phyloP scores from a whole-genome alignment of 805 yeast genomes.

The Zygotorulaspora florentina region DNA sequence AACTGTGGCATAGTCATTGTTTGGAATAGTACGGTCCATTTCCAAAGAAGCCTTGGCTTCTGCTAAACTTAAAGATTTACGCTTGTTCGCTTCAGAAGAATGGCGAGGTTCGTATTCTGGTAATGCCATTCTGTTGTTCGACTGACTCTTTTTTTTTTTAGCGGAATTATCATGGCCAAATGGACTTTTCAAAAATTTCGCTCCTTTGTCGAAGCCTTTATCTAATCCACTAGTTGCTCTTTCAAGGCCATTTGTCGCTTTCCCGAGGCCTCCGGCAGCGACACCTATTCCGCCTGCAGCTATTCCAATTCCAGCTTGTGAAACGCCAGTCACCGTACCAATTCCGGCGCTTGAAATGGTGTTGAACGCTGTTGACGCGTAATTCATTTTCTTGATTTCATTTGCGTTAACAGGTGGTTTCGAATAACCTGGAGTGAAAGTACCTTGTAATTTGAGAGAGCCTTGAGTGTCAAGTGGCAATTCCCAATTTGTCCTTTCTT shows the following conservation, averaged over 20 bases:
- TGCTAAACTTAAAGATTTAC: constrained; percentile 9
- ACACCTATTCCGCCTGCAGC: constrained; percentile 28
- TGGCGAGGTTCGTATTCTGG: constrained; percentile 4
- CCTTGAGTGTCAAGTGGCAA: constrained; percentile 65
- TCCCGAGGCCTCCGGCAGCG: constrained; percentile 8
- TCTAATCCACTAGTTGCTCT: constrained; percentile 45
- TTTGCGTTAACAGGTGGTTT: constrained; percentile 51
- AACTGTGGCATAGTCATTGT: constrained; percentile 28
- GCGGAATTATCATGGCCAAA: constrained; percentile 9
- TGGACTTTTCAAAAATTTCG: constrained; percentile 34
- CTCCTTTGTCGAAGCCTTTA: constrained; percentile 39
- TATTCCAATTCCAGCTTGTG: constrained; percentile 39
- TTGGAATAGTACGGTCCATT: constrained; percentile 30
- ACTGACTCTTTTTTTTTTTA: constrained; percentile 4
- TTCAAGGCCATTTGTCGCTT: constrained; percentile 28
- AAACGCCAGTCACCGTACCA: constrained; percentile 37
- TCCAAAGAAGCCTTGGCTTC: constrained; percentile 19
- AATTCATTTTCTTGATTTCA: constrained; percentile 26
- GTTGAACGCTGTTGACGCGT: constrained; percentile 43
- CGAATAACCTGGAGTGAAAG: constrained; percentile 60
- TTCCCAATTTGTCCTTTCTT: constrained; percentile 42
- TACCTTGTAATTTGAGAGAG: constrained; percentile 46
- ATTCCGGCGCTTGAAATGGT: constrained; percentile 38
- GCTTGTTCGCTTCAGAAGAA: constrained; percentile 1
- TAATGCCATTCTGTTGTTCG: not conserved